Evolutionary conservation across 208 protist species (phyloP).

Genomic region (Leishmania turanica): DNA sequence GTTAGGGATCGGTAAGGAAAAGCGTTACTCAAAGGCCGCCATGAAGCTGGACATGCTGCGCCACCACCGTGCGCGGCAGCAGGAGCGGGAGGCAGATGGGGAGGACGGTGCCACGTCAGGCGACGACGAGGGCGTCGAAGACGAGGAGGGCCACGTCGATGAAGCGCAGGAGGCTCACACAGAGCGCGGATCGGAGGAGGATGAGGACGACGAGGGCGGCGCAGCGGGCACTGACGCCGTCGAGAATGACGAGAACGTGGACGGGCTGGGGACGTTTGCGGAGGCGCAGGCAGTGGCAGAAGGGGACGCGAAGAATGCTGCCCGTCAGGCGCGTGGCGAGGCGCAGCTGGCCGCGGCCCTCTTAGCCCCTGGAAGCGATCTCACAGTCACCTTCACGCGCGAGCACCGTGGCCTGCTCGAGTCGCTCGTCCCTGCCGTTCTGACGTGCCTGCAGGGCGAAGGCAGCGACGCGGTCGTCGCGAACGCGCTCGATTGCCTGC

Average conservation of each 20-base stretch:
- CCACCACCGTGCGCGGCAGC: constrained; percentile 28
- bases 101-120: constrained; percentile 21
- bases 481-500: constrained; percentile 82
- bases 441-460: constrained; percentile 87
- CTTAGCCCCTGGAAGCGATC: constrained; percentile 28
- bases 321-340: background rate
- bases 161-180: constrained; percentile 7
- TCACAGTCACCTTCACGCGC: constrained; percentile 76
- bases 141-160: constrained; percentile 30
- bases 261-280: constrained; percentile 75
- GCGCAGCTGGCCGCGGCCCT: constrained; percentile 11
- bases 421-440: constrained; percentile 70
- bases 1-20: constrained; percentile 86
- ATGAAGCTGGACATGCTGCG: constrained; percentile 85
- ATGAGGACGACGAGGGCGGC: constrained; percentile 10
- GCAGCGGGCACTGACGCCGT: constrained; percentile 23
- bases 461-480: constrained; percentile 89
- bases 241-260: constrained; percentile 40
- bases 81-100: constrained; percentile 2
- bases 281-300: constrained; percentile 49
- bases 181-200: constrained; percentile 5
- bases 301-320: constrained; percentile 1
- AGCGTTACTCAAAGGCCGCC: constrained; percentile 56
- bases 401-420: constrained; percentile 78
- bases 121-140: constrained; percentile 6